Conservation (phyloP, 2,329 filamentous ascomycete species). For the Phoma sp. region DNA sequence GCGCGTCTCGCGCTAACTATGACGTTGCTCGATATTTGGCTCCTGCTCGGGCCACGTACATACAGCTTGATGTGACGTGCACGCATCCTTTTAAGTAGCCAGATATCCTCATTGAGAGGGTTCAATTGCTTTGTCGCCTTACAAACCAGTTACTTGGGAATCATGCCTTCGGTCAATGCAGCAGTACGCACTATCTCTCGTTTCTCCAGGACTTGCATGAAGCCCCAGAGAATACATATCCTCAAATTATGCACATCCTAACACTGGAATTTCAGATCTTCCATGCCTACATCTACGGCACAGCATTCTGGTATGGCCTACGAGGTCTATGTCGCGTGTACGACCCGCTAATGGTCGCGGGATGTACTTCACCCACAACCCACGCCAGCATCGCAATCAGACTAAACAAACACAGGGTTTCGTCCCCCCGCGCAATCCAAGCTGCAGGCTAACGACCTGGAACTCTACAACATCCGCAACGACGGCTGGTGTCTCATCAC, state of each 20-base stretch:
- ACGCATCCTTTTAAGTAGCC: constrained; percentile 1
- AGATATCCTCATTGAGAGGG: neutral
- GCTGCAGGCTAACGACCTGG: constrained; percentile 31
- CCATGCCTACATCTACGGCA: constrained; percentile 34
- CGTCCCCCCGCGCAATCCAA: constrained; percentile 32
- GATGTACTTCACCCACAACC: constrained; percentile 17
- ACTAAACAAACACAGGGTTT: constrained; percentile 19
- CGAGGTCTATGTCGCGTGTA: constrained; percentile 33
- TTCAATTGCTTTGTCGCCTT: no score
- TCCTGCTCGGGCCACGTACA: neutral
- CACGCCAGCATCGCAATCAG: neutral
- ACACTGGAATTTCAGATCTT: constrained; percentile 20
- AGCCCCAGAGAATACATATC: no score
- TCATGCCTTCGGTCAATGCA: constrained; percentile 24
- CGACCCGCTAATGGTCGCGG: constrained; percentile 33
- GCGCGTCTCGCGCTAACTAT: constrained; percentile 18
- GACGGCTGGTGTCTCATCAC: constrained; percentile 38
- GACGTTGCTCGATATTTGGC: constrained; percentile 9
- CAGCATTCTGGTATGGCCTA: constrained; percentile 35
- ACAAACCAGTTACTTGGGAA: neutral
- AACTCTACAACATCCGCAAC: constrained; percentile 32
- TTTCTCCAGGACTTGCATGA: no score
- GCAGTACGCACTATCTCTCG: constrained; percentile 8
- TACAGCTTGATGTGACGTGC: neutral
- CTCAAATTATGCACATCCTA: no score